Evolutionary conservation across 345 rosid species (phyloP).

Genomic region (Citrus cavaleriei): DNA sequence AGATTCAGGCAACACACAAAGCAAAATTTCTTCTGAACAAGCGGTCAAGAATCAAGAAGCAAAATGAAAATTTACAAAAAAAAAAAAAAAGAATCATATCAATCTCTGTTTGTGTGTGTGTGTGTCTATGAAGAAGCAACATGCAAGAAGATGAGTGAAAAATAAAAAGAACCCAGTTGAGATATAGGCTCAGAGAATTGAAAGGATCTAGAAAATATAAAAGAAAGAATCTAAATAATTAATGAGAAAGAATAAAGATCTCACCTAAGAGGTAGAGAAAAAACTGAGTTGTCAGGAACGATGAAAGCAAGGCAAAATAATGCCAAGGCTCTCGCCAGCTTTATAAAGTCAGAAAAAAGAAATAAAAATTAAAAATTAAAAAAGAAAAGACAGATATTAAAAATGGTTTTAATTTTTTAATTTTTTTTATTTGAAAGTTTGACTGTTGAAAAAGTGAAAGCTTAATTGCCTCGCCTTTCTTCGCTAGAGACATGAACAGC

Average conservation of each 20-base stretch:
- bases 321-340: neutral
- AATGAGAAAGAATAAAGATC: neutral
- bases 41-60: neutral
- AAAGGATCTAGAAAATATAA: neutral
- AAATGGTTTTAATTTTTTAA: too few species aligned
- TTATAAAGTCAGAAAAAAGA: too few species aligned
- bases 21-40: neutral
- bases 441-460: neutral
- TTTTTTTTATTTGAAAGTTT: neutral
- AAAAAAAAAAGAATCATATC: neutral
- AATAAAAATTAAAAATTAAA: too few species aligned
- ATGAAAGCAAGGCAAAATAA: neutral
- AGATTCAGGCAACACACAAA: neutral
- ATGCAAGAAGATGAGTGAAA: neutral
- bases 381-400: too few species aligned
- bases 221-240: neutral
- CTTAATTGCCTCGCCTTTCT: too few species aligned
- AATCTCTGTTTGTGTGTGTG: neutral
- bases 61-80: neutral
- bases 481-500: neutral
- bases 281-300: neutral
- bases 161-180: neutral
- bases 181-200: neutral
- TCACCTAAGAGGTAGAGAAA: neutral
- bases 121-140: neutral